These are phyloP conservation scores for Linnemannia exigua DNA, from an alignment of 192 early-diverging fungal species.

Conservation along the genomic window DNA sequence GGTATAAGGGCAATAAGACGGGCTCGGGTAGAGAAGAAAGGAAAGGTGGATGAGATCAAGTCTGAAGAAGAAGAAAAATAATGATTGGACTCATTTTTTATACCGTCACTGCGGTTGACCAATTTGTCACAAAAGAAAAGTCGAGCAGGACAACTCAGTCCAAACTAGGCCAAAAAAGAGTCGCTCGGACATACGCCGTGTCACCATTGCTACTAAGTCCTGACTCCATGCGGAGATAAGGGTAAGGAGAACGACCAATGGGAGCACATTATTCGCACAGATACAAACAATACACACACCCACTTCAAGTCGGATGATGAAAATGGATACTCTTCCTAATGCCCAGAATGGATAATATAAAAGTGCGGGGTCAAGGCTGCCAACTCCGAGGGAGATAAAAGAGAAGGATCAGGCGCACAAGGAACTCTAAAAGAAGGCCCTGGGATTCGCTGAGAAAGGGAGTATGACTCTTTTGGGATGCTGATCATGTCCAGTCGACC, in stretches of 20 bases:
- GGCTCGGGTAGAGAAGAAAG: not conserved
- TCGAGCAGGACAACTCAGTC: not conserved
- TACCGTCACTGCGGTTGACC: not conserved
- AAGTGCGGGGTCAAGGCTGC: slow-evolving; percentile 13
- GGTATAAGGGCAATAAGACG: too few relatives aligned
- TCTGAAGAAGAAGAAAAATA: not conserved
- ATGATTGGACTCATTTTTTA: not conserved
- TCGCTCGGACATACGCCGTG: not conserved
- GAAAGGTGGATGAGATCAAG: not conserved
- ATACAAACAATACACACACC: not conserved
- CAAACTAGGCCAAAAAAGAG: not conserved
- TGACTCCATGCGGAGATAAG: not conserved
- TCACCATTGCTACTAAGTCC: not conserved
- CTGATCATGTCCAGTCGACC: not conserved
- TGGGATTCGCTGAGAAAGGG: not conserved
- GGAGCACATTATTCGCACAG: too few relatives aligned
- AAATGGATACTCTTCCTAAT: not conserved
- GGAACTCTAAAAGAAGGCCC: not conserved
- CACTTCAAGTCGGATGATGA: not conserved
- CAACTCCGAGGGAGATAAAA: not conserved
- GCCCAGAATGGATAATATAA: slow-evolving; percentile 10
- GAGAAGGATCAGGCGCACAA: not conserved
- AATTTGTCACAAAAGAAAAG: not conserved
- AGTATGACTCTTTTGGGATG: not conserved
- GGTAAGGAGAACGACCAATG: not conserved